Conservation (phyloP, 2,329 filamentous ascomycete species). For the Sordariomycetes sp. region DNA sequence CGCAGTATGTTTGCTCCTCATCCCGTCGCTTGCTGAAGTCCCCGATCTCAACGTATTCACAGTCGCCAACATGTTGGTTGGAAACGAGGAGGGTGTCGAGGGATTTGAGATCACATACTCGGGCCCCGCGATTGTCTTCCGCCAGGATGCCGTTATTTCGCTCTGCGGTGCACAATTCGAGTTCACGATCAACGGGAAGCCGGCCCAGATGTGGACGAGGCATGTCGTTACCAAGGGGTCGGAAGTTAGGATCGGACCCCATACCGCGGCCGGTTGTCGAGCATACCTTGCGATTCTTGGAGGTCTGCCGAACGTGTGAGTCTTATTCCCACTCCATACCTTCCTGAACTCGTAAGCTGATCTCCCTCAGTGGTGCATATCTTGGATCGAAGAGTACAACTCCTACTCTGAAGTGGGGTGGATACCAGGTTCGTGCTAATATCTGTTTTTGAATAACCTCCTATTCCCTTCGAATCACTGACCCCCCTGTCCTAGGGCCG, state of each 20-base stretch:
- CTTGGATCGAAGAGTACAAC: slow-evolving; percentile 50
- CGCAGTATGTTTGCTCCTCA: slow-evolving; percentile 13
- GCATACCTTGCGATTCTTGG: slow-evolving; percentile 45
- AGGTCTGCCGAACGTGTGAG: slow-evolving; percentile 22
- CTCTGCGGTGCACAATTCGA: slow-evolving; percentile 45
- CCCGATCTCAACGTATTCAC: not conserved
- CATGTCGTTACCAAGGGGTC: slow-evolving; percentile 35
- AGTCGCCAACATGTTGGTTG: slow-evolving; percentile 48
- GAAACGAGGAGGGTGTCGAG: slow-evolving; percentile 39
- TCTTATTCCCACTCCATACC: not conserved
- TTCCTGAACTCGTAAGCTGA: not conserved
- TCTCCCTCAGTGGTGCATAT: slow-evolving; percentile 27
- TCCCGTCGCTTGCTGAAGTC: not conserved
- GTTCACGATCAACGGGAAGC: slow-evolving; percentile 34
- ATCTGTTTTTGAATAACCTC: not conserved
- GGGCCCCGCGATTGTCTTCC: slow-evolving; percentile 47
- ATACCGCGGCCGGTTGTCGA: slow-evolving; percentile 37
- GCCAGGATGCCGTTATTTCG: slow-evolving; percentile 41
- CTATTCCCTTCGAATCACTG: not conserved
- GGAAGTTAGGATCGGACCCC: slow-evolving; percentile 41
- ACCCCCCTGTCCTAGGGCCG: slow-evolving; percentile 23
- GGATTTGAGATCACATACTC: slow-evolving; percentile 49
- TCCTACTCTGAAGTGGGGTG: slow-evolving; percentile 45
- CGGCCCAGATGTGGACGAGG: slow-evolving; percentile 43
- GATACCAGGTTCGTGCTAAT: slow-evolving; percentile 30